Base-by-base conservation (phyloP, 495 filamentous ascomycete genomes). In the Aspergillus panamensis region DNA sequence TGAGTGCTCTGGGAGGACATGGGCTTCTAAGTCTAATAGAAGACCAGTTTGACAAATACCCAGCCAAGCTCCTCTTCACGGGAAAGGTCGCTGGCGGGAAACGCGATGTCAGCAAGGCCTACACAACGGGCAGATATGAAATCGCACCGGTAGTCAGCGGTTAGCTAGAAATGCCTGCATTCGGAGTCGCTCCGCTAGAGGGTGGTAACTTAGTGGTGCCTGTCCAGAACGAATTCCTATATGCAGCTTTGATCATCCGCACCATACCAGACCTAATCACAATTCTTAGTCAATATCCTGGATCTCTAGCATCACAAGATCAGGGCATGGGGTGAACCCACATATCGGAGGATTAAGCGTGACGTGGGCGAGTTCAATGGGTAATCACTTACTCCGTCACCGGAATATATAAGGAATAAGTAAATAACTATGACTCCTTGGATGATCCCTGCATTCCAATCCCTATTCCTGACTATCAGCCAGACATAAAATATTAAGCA, bases 161-260 rank as follows among this genome's bases (percentile, higher is more conserved):
- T n/a, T 5, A 39, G 10, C 35, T 5, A n/a, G 35, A 39, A n/a
- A 10, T 3, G 10, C 3, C 10, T 12, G 3, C 35, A 3, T 8
- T 1, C 3, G 3, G 10, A 12, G 14, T 79, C 54, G 72, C 79
- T n/a, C 78, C 84, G 54, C 52, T 56, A 21, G 53, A 58, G 20
- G 62, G 39, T n/a, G 44, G 54, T 19, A 60, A 49, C 55, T 63
- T 85, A 48, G 80, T 81, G 48, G 80, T 86, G 37, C 83, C 83
- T 0, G 86, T 86, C 66, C 83, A 85, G 68, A 86, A 85, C 61
- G 84, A 87, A 58, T 85, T 82, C 57, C 80, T 87, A 21, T 74
- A 79, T 8, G 83, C 81, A 6, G 75, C 69, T 8, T 66, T 25
- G 19, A 42, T 66, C 0, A 62, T 72, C 10, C 69, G 69, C 65